phyloP scores from a whole-genome alignment of 768 basidiomycete species.

The Pholiota microspora region DNA sequence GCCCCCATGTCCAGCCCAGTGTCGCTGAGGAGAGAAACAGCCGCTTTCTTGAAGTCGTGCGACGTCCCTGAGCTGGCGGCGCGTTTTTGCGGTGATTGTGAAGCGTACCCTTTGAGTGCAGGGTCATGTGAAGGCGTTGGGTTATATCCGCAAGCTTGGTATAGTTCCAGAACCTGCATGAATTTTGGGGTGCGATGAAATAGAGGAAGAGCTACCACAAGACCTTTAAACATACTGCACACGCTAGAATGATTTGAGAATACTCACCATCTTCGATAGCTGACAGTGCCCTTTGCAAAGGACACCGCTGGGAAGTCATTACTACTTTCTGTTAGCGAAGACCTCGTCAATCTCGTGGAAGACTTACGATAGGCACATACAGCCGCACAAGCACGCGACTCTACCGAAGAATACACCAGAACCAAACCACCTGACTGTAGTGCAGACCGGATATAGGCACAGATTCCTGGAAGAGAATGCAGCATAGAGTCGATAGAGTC shows the following conservation, averaged over 20 bases:
- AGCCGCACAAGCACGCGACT: constrained; percentile 51
- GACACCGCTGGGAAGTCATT: constrained; percentile 40
- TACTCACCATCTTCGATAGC: constrained; percentile 41
- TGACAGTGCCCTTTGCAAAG: constrained; percentile 36
- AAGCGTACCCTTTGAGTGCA: constrained; percentile 37
- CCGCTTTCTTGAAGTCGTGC: constrained; percentile 10
- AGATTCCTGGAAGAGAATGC: constrained; percentile 43
- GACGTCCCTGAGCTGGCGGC: background rate
- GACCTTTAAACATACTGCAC: background rate
- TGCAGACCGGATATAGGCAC: constrained; percentile 43
- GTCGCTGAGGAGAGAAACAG: constrained; percentile 21
- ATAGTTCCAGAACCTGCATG: constrained; percentile 44
- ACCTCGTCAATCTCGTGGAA: background rate
- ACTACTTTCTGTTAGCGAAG: no score
- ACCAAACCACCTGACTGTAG: constrained; percentile 40
- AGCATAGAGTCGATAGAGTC: constrained; percentile 39
- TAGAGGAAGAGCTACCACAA: constrained; percentile 43
- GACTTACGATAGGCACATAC: constrained; percentile 54
- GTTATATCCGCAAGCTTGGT: constrained; percentile 36
- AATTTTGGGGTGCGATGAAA: constrained; percentile 50
- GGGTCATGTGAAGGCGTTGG: constrained; percentile 41
- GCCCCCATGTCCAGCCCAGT: constrained; percentile 24
- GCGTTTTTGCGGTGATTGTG: constrained; percentile 1
- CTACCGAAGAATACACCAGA: constrained; percentile 53
- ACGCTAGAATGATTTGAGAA: background rate